Evolutionary conservation across 257 asterid species (phyloP).

Genomic region (Penstemon eatonii): DNA sequence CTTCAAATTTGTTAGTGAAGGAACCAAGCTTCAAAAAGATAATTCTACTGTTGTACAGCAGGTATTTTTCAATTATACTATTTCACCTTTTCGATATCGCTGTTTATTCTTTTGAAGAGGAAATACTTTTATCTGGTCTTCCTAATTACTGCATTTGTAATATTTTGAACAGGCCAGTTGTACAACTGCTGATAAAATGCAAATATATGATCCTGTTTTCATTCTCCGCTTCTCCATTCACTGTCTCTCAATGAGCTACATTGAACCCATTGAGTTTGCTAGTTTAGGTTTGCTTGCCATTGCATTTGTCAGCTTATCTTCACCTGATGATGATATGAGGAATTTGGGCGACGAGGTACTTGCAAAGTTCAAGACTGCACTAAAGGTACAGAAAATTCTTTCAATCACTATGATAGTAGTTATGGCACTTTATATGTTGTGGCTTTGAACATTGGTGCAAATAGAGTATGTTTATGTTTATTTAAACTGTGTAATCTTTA

Average conservation of each 20-base stretch:
- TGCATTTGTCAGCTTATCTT: slow-evolving; percentile 75
- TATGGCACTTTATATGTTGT: slow-evolving; percentile 18
- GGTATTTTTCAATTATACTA: slow-evolving; percentile 39
- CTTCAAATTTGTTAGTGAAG: slow-evolving; percentile 42
- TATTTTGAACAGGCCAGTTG: slow-evolving; percentile 45
- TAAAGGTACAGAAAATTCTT: slow-evolving; percentile 55
- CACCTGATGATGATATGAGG: slow-evolving; percentile 68
- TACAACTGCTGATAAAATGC: slow-evolving; percentile 42
- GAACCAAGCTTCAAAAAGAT: slow-evolving; percentile 43
- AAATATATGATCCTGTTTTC: slow-evolving; percentile 77
- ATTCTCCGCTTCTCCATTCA: slow-evolving; percentile 78
- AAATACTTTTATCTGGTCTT: not conserved
- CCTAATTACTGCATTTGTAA: slow-evolving; percentile 18
- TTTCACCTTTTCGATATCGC: slow-evolving; percentile 18
- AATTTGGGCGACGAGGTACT: slow-evolving; percentile 79
- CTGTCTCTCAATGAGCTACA: slow-evolving; percentile 68
- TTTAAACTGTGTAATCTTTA: slow-evolving; percentile 3
- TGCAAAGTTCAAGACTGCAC: slow-evolving; percentile 60
- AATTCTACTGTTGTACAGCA: slow-evolving; percentile 38
- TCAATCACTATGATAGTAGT: slow-evolving; percentile 4
- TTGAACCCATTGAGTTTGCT: slow-evolving; percentile 87
- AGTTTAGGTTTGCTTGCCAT: slow-evolving; percentile 85
- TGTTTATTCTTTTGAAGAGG: slow-evolving; percentile 5
- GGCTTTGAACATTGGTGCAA: slow-evolving; percentile 20
- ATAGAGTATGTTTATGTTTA: slow-evolving; percentile 4